phyloP scores from a whole-genome alignment of 345 rosid species.

The Pelargonium nanum region DNA sequence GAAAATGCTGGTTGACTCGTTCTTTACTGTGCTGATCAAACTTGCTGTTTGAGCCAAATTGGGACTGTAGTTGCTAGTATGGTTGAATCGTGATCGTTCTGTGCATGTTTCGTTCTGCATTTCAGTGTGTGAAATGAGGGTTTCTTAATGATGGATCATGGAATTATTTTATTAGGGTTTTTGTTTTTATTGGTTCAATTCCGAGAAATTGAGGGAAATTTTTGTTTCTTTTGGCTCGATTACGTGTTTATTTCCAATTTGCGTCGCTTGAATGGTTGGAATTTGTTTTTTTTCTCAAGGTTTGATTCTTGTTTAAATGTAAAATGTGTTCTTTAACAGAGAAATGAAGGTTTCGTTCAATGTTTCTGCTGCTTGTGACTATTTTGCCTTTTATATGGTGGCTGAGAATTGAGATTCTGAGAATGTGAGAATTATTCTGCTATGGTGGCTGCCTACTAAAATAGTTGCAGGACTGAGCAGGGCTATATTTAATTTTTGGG shows the following conservation, averaged over 20 bases:
- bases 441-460: no score
- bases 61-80: background rate
- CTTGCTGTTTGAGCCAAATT: background rate
- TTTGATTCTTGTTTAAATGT: background rate
- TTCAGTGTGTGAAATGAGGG: background rate
- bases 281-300: background rate
- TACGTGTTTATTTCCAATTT: no score
- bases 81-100: background rate
- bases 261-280: background rate
- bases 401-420: no score
- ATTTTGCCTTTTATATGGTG: background rate
- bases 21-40: no score
- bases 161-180: background rate
- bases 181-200: background rate
- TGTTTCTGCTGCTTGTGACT: background rate
- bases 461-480: no score
- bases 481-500: background rate
- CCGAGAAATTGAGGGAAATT: background rate
- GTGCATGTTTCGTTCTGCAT: background rate
- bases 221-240: no score
- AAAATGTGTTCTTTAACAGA: no score
- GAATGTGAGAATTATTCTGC: no score
- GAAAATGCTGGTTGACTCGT: background rate
- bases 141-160: background rate
- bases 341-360: background rate